A percentile compares a stretch with the other conserved stretches of the same genome.
These are phyloP conservation scores for Diaporthe humulicola DNA, from an alignment of 2,329 filamentous ascomycete genomes.

Conservation along the genomic window DNA sequence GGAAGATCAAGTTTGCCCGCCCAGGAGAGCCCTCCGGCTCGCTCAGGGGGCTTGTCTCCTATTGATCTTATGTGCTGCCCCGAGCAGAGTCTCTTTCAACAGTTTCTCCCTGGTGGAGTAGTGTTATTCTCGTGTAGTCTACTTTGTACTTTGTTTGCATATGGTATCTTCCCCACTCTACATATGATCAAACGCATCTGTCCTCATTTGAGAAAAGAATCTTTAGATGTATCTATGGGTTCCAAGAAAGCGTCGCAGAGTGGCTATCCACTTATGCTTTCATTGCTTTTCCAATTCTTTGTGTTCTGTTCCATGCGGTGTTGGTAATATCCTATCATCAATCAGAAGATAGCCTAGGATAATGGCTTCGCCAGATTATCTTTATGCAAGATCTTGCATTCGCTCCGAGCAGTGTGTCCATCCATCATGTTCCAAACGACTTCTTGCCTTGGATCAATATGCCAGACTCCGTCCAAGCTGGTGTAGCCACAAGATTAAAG, in stretches of 20 bases:
- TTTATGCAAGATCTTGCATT: background rate
- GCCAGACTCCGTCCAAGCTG: background rate
- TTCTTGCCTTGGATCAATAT: background rate
- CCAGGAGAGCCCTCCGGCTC: background rate
- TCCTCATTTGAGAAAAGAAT: background rate
- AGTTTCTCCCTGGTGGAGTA: too few species aligned
- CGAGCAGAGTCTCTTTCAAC: background rate
- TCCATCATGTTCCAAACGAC: background rate
- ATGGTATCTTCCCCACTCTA: too few species aligned
- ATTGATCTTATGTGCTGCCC: background rate
- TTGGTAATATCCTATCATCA: background rate
- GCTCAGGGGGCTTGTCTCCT: background rate
- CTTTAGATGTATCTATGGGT: too few species aligned
- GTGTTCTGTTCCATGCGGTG: background rate
- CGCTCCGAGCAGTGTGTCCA: background rate
- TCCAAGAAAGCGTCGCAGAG: background rate
- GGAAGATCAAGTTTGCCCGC: too few species aligned
- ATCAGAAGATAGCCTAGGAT: background rate
- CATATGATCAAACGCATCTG: too few species aligned
- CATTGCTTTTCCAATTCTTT: background rate
- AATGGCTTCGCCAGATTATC: background rate
- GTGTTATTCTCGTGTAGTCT: too few species aligned
- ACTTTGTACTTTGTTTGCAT: background rate
- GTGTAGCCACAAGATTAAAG: background rate
- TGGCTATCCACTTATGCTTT: background rate